phyloP scores from a whole-genome alignment of 805 yeast species.

The Pichia deserticola region DNA sequence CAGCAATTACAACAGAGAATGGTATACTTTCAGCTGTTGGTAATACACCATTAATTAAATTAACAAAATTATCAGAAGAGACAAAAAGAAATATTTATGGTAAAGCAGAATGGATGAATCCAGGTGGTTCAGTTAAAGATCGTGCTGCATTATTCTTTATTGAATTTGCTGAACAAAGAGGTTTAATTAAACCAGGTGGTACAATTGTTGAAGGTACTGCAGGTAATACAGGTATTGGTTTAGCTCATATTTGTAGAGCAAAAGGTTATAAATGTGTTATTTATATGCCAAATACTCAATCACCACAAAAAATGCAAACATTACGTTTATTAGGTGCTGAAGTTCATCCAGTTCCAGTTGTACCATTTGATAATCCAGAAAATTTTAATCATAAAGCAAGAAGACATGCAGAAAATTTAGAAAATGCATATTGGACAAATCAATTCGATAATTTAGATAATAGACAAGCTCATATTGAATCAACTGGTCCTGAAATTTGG shows the following conservation, averaged over 20 bases:
- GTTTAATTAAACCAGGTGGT: constrained; percentile 65
- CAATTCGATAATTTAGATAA: constrained; percentile 86
- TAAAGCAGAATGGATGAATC: constrained; percentile 89
- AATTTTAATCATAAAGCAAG: constrained; percentile 86
- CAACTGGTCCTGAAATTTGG: constrained; percentile 94
- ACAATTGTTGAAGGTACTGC: constrained; percentile 95
- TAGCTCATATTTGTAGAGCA: constrained; percentile 75
- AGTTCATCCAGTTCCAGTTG: constrained; percentile 86
- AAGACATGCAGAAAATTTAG: constrained; percentile 68
- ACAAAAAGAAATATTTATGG: constrained; percentile 73
- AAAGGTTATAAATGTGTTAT: constrained; percentile 81
- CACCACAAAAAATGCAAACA: constrained; percentile 71
- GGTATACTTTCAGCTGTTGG: constrained; percentile 86
- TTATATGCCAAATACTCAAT: constrained; percentile 88
- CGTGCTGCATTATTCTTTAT: constrained; percentile 78
- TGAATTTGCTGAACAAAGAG: constrained; percentile 68
- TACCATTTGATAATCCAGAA: constrained; percentile 71
- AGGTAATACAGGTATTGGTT: constrained; percentile 90
- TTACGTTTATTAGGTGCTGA: constrained; percentile 75
- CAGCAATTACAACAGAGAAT: constrained; percentile 55
- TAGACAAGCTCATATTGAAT: constrained; percentile 80
- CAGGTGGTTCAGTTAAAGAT: constrained; percentile 90
- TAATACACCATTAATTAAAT: constrained; percentile 77
- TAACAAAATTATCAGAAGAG: constrained; percentile 48
- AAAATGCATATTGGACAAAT: constrained; percentile 91